phyloP scores from a whole-genome alignment of 2,329 filamentous ascomycete genomes.

The Colletotrichum sp. region DNA sequence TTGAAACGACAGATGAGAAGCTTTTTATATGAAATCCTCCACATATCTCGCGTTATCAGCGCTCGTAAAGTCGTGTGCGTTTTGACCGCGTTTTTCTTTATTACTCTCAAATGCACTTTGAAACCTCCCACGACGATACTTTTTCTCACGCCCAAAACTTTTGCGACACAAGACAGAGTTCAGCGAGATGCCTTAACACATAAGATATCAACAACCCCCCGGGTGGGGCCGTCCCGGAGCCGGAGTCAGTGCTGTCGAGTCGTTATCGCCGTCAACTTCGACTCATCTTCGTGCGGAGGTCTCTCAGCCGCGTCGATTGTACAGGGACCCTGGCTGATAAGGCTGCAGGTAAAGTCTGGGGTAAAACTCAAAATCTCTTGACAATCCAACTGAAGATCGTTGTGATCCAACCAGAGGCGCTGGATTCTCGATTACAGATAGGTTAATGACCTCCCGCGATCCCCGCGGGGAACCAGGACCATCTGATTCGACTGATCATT shows the following conservation, averaged over 20 bases:
- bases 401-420: not conserved
- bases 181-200: too few relatives aligned
- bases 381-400: not conserved
- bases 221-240: not conserved
- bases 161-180: too few relatives aligned
- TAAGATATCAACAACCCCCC: not conserved
- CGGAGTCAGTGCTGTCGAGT: not conserved
- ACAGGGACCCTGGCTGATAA: not conserved
- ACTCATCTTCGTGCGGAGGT: not conserved
- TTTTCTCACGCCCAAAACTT: too few relatives aligned
- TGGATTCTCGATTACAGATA: not conserved
- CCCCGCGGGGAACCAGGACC: not conserved
- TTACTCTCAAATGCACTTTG: too few relatives aligned
- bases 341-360: not conserved
- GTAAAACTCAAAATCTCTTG: not conserved
- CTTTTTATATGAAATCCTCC: too few relatives aligned
- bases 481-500: fast-evolving
- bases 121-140: too few relatives aligned
- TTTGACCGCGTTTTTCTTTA: too few relatives aligned
- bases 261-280: not conserved
- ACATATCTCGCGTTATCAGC: too few relatives aligned
- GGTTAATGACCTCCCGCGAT: not conserved
- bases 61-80: too few relatives aligned
- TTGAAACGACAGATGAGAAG: too few relatives aligned
- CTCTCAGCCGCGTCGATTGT: not conserved